These are phyloP conservation scores for Sphagnum tenellum DNA, from an alignment of 225 moss, liverwort and hornwort genomes.

Conservation along the genomic window DNA sequence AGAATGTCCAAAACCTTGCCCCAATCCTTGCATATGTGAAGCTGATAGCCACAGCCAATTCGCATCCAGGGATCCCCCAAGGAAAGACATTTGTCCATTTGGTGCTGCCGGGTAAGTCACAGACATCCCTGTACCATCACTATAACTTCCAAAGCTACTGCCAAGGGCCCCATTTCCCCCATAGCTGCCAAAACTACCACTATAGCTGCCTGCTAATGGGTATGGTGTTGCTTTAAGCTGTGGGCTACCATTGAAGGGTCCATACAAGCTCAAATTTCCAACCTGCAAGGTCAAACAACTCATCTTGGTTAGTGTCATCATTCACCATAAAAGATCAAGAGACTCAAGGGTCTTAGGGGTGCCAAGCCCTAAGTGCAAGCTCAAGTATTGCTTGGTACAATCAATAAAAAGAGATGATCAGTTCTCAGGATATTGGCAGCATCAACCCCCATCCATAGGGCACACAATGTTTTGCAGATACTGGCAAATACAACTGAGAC, in stretches of 20 bases:
- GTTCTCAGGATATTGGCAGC: no score
- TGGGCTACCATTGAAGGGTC: constrained; percentile 27
- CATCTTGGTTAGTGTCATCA: no score
- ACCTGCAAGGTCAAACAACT: constrained; percentile 12
- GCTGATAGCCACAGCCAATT: constrained; percentile 18
- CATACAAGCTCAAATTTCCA: constrained; percentile 21
- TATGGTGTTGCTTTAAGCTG: constrained; percentile 31
- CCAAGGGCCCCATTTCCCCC: constrained; percentile 24
- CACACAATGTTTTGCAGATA: no score
- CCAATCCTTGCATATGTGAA: neutral
- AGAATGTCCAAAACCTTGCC: constrained; percentile 2
- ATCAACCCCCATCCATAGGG: no score
- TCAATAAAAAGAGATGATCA: no score
- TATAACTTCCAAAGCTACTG: constrained; percentile 33
- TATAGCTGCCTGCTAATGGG: constrained; percentile 37
- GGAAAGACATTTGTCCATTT: constrained; percentile 28
- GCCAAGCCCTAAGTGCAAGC: no score
- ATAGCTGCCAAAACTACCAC: constrained; percentile 44
- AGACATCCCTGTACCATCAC: constrained; percentile 24
- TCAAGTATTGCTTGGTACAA: no score
- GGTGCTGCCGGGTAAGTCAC: constrained; percentile 10
- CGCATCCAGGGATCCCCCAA: constrained; percentile 36
- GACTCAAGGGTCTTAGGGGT: no score
- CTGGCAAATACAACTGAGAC: no score
- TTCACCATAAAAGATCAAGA: no score